These are phyloP conservation scores for Fusarium lateritium DNA, from an alignment of 2,329 filamentous ascomycete species.

Conservation along the genomic window DNA sequence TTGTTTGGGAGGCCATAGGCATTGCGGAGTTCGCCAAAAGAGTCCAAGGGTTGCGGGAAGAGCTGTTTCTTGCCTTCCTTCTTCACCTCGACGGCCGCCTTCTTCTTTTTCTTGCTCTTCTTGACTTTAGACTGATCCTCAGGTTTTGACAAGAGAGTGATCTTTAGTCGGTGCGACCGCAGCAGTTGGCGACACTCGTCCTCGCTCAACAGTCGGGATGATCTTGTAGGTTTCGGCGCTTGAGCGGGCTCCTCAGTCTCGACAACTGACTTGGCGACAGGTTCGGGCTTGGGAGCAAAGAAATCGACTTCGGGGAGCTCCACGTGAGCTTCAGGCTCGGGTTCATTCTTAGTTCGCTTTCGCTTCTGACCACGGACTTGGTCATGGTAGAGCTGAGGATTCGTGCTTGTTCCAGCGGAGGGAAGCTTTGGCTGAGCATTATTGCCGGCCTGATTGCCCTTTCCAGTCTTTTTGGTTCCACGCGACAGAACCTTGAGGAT, in stretches of 20 bases:
- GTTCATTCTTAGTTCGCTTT: slow-evolving; percentile 64
- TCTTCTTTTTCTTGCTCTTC: slow-evolving; percentile 70
- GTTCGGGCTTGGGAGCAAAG: slow-evolving; percentile 66
- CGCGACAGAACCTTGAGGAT: slow-evolving; percentile 81
- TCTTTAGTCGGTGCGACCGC: slow-evolving; percentile 86
- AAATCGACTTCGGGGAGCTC: slow-evolving; percentile 69
- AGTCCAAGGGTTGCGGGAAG: slow-evolving; percentile 83
- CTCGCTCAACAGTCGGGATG: slow-evolving; percentile 66
- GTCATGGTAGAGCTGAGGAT: slow-evolving; percentile 80
- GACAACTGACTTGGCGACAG: slow-evolving; percentile 52
- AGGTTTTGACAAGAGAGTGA: slow-evolving; percentile 77
- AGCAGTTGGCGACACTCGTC: slow-evolving; percentile 82
- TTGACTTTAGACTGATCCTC: slow-evolving; percentile 62
- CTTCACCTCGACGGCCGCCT: slow-evolving; percentile 62
- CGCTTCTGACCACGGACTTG: slow-evolving; percentile 67
- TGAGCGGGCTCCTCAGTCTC: slow-evolving; percentile 44
- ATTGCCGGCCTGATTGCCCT: slow-evolving; percentile 50
- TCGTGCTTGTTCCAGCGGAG: slow-evolving; percentile 73
- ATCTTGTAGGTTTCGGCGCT: slow-evolving; percentile 48
- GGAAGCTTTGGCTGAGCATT: slow-evolving; percentile 65
- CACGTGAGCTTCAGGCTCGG: slow-evolving; percentile 46
- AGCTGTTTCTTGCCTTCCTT: slow-evolving; percentile 73
- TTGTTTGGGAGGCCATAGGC: slow-evolving; percentile 81
- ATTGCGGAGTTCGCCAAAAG: slow-evolving; percentile 80
- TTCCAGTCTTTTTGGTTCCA: slow-evolving; percentile 72